These are phyloP conservation scores for Colletotrichum plurivorum DNA, from an alignment of 2,329 filamentous ascomycete species.

Conservation along the genomic window DNA sequence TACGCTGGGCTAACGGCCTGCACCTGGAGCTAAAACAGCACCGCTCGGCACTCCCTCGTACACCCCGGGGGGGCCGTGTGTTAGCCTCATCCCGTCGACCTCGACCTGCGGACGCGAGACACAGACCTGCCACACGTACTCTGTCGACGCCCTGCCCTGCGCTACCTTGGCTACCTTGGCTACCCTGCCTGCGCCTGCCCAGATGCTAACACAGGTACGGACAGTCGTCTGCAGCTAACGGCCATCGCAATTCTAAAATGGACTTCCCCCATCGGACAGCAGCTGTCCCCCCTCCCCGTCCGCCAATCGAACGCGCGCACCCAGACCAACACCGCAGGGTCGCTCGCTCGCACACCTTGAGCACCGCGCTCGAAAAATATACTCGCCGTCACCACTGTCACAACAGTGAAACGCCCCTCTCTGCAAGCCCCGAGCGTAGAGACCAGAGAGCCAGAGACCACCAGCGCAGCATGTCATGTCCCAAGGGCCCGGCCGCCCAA, in stretches of 20 bases:
- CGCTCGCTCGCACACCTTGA: constrained; percentile 30
- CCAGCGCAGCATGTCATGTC: constrained; percentile 8
- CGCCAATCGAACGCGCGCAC: constrained; percentile 24
- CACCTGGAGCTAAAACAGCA: constrained; percentile 35
- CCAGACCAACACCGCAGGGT: constrained; percentile 5
- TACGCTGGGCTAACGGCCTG: constrained; percentile 36
- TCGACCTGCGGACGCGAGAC: not conserved
- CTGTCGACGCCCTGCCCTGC: constrained; percentile 8
- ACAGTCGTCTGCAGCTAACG: constrained; percentile 24
- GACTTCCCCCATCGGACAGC: constrained; percentile 40
- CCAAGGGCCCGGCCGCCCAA: constrained; percentile 24
- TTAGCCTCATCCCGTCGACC: constrained; percentile 31
- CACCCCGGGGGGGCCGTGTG: constrained; percentile 32
- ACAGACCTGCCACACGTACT: constrained; percentile 13
- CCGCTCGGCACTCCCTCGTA: constrained; percentile 35
- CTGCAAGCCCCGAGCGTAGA: constrained; percentile 40
- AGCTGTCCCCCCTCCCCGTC: constrained; percentile 13
- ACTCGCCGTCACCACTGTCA: constrained; percentile 37
- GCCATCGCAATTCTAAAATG: constrained; percentile 37
- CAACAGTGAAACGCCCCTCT: constrained; percentile 39
- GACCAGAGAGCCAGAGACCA: constrained; percentile 13
- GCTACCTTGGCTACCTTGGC: constrained; percentile 11
- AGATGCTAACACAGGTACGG: constrained; percentile 7
- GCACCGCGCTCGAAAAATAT: constrained; percentile 39
- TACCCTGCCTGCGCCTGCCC: constrained; percentile 9